Conservation (phyloP, 2,329 filamentous ascomycete genomes). For the Trichoderma koningii region DNA sequence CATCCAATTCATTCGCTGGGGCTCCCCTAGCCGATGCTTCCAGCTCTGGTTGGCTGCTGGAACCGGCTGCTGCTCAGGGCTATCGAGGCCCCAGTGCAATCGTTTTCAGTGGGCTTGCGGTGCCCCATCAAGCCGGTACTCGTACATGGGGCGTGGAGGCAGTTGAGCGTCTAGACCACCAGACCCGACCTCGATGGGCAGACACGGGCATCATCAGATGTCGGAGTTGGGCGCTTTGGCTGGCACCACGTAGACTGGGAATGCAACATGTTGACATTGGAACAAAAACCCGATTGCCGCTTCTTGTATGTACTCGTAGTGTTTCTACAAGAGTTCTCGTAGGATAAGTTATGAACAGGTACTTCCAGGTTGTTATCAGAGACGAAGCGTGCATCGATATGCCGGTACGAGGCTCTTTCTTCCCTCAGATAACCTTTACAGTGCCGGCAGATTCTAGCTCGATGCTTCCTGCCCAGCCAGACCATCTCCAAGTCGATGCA, state of each 20-base stretch:
- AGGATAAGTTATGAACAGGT: too few species aligned
- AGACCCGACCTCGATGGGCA: not conserved
- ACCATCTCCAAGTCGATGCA: not conserved
- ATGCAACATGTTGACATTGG: too few species aligned
- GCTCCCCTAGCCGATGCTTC: not conserved
- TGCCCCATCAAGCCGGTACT: not conserved
- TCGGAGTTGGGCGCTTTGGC: not conserved
- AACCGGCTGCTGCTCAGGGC: not conserved
- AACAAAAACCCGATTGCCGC: too few species aligned
- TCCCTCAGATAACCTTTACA: not conserved
- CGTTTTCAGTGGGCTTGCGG: conserved; percentile 4
- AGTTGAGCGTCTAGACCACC: not conserved
- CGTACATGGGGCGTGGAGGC: not conserved
- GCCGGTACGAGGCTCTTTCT: not conserved
- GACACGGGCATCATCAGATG: not conserved
- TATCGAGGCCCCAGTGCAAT: not conserved
- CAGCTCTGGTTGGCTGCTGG: conserved; percentile 20
- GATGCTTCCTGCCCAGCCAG: not conserved
- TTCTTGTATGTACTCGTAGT: too few species aligned
- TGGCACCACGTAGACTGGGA: not conserved
- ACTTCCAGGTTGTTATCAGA: not conserved
- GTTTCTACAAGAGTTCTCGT: not conserved
- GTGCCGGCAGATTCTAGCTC: conserved; percentile 7
- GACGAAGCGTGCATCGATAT: not conserved
- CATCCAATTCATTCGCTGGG: not conserved